These are phyloP conservation scores for Tuber calosporum DNA, from an alignment of 495 filamentous ascomycete species.

Conservation along the genomic window DNA sequence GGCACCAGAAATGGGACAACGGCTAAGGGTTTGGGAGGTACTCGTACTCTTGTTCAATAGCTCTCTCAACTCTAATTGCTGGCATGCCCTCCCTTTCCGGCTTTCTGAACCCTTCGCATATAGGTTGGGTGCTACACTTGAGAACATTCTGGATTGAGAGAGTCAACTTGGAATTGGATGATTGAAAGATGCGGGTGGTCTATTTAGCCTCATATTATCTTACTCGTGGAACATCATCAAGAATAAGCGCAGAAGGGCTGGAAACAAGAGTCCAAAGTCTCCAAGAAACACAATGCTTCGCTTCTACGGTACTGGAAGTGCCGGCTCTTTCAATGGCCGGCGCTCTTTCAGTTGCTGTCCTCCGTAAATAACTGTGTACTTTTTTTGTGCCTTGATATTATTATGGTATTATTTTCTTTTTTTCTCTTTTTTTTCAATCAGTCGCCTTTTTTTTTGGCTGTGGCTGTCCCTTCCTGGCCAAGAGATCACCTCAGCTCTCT, in stretches of 20 bases:
- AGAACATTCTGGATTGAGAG: neutral
- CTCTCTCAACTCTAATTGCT: neutral
- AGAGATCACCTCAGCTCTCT: neutral
- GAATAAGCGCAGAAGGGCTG: neutral
- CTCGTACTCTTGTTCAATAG: neutral
- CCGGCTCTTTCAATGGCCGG: neutral
- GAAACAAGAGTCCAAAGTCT: neutral
- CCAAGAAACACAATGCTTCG: neutral
- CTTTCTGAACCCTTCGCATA: neutral
- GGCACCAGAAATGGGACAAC: neutral
- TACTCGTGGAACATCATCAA: neutral
- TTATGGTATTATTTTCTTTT: neutral
- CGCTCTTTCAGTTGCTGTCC: neutral
- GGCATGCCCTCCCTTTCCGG: neutral
- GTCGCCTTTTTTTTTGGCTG: neutral
- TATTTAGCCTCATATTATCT: neutral
- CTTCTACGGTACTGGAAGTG: neutral
- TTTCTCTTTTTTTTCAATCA: neutral
- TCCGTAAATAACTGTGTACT: neutral
- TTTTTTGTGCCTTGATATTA: neutral
- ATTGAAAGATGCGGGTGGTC: neutral
- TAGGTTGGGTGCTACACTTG: neutral
- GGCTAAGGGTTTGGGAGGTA: neutral
- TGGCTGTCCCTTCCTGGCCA: neutral
- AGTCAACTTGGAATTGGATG: neutral